Percentiles rank a stretch among this genome's conserved stretches.
Evolutionary conservation across 73 alveolate species (phyloP).

Genomic region (Uronychia binucleata): DNA sequence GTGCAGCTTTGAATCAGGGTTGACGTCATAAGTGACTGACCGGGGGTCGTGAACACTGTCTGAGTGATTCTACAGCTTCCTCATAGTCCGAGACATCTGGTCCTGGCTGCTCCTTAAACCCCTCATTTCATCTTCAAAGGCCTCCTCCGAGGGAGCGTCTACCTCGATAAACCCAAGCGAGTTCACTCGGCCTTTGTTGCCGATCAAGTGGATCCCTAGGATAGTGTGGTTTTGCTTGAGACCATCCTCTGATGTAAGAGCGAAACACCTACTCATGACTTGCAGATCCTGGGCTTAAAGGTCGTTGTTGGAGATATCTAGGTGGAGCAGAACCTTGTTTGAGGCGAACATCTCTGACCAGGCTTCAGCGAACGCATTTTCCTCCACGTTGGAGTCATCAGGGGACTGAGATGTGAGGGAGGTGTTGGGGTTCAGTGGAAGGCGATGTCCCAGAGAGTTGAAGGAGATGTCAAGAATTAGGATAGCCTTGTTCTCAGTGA

Average conservation of each 20-base stretch:
- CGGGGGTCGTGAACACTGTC: not conserved
- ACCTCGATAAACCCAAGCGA: constrained; percentile 53
- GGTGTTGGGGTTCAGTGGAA: too few species aligned
- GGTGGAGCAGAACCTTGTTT: constrained; percentile 45
- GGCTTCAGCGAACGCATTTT: not conserved
- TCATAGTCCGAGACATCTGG: too few species aligned
- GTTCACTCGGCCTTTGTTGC: constrained; percentile 57
- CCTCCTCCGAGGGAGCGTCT: constrained; percentile 15
- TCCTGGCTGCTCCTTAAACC: too few species aligned
- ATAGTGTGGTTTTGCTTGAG: constrained; percentile 64
- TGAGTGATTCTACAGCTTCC: too few species aligned
- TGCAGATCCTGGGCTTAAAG: constrained; percentile 46
- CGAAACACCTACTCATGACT: constrained; percentile 22
- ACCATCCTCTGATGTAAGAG: constrained; percentile 70
- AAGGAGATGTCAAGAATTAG: constrained; percentile 41
- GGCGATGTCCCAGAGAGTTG: constrained; percentile 29
- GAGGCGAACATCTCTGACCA: not conserved
- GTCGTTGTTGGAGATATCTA: constrained; percentile 58
- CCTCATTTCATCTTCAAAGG: too few species aligned
- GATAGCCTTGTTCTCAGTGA: constrained; percentile 7
- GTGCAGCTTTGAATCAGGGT: not conserved
- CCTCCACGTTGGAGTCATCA: too few species aligned
- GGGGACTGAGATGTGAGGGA: not conserved
- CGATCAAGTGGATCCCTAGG: constrained; percentile 67
- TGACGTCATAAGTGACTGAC: not conserved